Evolutionary conservation across 768 basidiomycete species (phyloP).

Genomic region (Naematelia encephala): DNA sequence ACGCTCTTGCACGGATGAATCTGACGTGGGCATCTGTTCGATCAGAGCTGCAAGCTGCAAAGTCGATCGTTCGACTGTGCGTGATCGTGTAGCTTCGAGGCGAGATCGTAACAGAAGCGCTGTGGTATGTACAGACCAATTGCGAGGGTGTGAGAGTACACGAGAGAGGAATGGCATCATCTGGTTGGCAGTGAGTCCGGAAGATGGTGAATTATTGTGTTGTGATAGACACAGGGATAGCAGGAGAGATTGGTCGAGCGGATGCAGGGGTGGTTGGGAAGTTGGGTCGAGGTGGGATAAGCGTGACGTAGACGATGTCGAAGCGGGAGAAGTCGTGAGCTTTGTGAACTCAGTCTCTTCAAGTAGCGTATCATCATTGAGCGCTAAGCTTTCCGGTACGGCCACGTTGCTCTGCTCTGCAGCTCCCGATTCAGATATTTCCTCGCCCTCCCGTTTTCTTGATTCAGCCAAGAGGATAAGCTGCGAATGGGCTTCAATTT

Average conservation of each 20-base stretch:
- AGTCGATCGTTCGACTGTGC: constrained; percentile 88
- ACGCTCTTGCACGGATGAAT: constrained; percentile 70
- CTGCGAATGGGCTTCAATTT: constrained; percentile 77
- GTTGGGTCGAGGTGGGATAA: constrained; percentile 76
- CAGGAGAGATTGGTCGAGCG: constrained; percentile 89
- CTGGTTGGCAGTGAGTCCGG: constrained; percentile 86
- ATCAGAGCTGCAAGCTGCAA: constrained; percentile 92
- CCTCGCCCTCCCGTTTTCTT: constrained; percentile 52
- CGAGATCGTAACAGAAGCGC: constrained; percentile 89
- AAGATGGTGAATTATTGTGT: constrained; percentile 81
- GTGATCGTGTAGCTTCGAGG: constrained; percentile 78
- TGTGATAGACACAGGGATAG: constrained; percentile 73
- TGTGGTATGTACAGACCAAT: constrained; percentile 97
- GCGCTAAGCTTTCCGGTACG: constrained; percentile 65
- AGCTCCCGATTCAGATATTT: not conserved
- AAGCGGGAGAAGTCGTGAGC: constrained; percentile 53
- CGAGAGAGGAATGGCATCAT: constrained; percentile 89
- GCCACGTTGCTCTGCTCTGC: not conserved
- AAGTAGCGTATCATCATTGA: constrained; percentile 94
- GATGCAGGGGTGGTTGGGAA: constrained; percentile 79
- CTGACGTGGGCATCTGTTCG: constrained; percentile 91
- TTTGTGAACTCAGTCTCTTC: constrained; percentile 91
- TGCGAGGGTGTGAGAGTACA: constrained; percentile 78
- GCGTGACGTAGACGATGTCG: constrained; percentile 51
- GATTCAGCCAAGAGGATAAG: constrained; percentile 92